Base-by-base conservation (phyloP, 805 yeast genomes). In the Kuraishia hungarica region DNA sequence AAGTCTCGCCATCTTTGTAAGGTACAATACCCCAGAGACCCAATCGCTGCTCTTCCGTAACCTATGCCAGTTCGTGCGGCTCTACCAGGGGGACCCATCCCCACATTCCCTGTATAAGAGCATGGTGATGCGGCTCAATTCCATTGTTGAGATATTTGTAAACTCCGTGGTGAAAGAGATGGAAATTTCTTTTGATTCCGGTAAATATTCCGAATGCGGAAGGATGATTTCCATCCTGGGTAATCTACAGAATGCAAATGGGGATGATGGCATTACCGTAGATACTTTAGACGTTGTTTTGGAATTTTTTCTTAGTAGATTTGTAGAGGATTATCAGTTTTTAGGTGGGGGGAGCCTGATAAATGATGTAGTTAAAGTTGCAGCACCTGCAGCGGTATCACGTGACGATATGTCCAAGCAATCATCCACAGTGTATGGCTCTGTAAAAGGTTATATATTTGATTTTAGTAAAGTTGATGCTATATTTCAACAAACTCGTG, bases 161-260 rank as follows among this genome's bases (percentile, higher is more conserved):
- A 86, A 79, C 64, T 88, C 94, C 0, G 75, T 87, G 7, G 65
- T 89, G 17, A 68, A 82, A 51, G 96, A 89, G 64, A 75, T 88
- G 56, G 92, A 87, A 53, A 67, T 75, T 29, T 84, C 78, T 58
- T 76, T 78, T 57, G 81, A 78, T 50, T 63, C 73, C 1, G 69
- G 73, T 50, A 81, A 83, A 47, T 79, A 68, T 59, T 66, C 62
- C 2, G 66, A 67, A 21, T 74, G 79, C 15, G 55, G 58, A 26
- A 55, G 53, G n/a, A 54, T 70, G 35, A 61, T 69, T n/a, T 35
- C 48, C 2, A 58, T 70, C 1, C 54, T 69, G 22, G 64, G 64
- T 54, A 58, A 57, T 48, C 55, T 69, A 20, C 53, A 58, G 8
- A 39, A 62, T 21, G 61, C 61, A 43, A 50, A 55, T 48, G 23